A percentile compares a stretch with the other conserved stretches of the same genome.
phyloP scores from a whole-genome alignment of 306 rosid genomes.

The Chamaecrista fasciculata region DNA sequence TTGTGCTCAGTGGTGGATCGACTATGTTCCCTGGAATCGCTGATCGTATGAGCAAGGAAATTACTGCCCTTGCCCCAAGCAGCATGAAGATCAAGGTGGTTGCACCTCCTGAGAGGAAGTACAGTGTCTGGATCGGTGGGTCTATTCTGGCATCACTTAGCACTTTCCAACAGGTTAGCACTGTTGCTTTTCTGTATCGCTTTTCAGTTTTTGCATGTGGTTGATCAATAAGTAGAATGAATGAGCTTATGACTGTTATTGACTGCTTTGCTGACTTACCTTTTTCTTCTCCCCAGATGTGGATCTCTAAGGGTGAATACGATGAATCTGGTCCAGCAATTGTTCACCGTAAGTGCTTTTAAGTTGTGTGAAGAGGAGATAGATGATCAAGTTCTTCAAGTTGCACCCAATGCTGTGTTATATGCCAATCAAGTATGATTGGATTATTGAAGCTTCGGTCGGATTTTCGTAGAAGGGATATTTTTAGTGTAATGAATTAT shows the following conservation, averaged over 20 bases:
- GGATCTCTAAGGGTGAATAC: constrained; percentile 51
- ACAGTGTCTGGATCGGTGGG: constrained; percentile 62
- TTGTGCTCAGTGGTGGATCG: constrained; percentile 53
- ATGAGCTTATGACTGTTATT: not conserved
- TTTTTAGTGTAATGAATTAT: constrained; percentile 18
- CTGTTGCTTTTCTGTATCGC: not conserved
- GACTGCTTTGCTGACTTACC: not conserved
- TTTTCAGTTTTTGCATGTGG: not conserved
- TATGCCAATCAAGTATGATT: constrained; percentile 22
- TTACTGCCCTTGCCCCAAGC: constrained; percentile 54
- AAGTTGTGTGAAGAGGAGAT: constrained; percentile 11
- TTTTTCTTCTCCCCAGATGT: constrained; percentile 37
- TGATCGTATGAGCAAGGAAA: constrained; percentile 60
- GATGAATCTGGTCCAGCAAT: constrained; percentile 52
- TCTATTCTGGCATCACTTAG: constrained; percentile 56
- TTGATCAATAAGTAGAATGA: not conserved
- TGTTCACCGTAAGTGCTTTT: constrained; percentile 55
- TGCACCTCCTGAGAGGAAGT: constrained; percentile 56
- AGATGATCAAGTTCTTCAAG: constrained; percentile 10
- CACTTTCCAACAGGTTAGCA: constrained; percentile 49
- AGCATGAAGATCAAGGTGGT: constrained; percentile 59
- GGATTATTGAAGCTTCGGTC: constrained; percentile 20
- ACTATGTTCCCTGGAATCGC: constrained; percentile 61
- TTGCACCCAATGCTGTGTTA: constrained; percentile 15
- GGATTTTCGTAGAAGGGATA: constrained; percentile 14